Evolutionary conservation across 345 rosid genomes (phyloP).

Genomic region (Syzygium oleosum): DNA sequence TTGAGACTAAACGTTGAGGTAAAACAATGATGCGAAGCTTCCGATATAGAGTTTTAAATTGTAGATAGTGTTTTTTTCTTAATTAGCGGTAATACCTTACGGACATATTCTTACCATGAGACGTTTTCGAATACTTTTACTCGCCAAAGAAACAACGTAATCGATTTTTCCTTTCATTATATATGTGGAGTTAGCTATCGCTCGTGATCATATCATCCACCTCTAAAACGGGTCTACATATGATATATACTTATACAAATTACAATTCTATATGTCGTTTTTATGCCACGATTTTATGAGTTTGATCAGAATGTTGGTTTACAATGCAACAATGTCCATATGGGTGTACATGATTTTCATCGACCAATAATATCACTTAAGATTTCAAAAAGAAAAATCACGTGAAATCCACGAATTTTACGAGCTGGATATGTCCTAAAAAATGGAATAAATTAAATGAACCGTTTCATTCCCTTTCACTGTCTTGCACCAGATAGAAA

Average conservation of each 20-base stretch:
- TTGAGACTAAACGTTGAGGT: constrained; percentile 61
- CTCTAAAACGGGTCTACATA: not conserved
- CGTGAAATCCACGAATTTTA: not conserved
- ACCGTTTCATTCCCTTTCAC: not conserved
- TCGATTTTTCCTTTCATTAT: not conserved
- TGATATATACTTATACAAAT: not conserved
- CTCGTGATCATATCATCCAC: not conserved
- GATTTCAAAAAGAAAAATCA: not conserved
- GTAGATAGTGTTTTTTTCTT: not conserved
- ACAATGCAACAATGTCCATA: not conserved
- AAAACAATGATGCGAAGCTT: not conserved
- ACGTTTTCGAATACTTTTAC: not conserved
- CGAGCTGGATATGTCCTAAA: not conserved
- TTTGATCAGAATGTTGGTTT: not conserved
- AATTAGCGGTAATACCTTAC: not conserved
- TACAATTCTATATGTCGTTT: not conserved
- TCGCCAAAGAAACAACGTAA: not conserved
- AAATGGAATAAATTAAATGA: not conserved
- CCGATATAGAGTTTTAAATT: not conserved
- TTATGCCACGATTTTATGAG: not conserved
- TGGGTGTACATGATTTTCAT: not conserved
- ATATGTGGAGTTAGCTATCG: not conserved
- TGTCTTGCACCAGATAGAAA: not conserved
- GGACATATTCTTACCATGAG: not conserved
- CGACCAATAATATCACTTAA: not conserved